Conservation (phyloP, 345 rosid genomes). For the Tarenaya hassleriana region DNA sequence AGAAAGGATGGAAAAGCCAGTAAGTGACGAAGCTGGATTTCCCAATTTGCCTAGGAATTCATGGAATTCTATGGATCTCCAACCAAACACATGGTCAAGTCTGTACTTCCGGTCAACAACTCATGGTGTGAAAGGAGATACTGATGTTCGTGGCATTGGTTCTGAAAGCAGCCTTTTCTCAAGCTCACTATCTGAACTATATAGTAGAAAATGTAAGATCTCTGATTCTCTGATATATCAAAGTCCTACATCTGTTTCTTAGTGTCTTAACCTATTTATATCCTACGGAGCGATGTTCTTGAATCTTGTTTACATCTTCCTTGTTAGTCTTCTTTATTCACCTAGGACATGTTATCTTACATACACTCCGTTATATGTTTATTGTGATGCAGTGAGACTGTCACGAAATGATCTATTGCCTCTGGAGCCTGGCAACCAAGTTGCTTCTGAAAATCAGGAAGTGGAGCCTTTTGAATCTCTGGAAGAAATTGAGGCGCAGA, state of each 20-base stretch:
- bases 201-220: conserved; percentile 54
- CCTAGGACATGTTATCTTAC: background rate
- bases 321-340: background rate
- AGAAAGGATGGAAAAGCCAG: too few species aligned
- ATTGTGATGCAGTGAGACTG: conserved; percentile 44
- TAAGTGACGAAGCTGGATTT: conserved; percentile 27
- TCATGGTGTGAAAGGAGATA: conserved; percentile 32
- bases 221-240: background rate
- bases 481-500: conserved; percentile 77
- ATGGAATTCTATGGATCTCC: conserved; percentile 36
- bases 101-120: conserved; percentile 30
- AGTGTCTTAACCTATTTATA: background rate
- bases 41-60: conserved; percentile 32
- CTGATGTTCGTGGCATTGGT: conserved; percentile 34
- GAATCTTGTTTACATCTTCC: too few species aligned
- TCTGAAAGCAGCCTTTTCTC: conserved; percentile 87
- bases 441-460: conserved; percentile 28
- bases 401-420: conserved; percentile 37
- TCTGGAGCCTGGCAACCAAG: conserved; percentile 35
- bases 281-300: too few species aligned
- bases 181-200: conserved; percentile 76
- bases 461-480: conserved; percentile 61
- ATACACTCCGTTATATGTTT: background rate
- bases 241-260: too few species aligned
- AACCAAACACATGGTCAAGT: conserved; percentile 36